Evolutionary conservation across 2,329 filamentous ascomycete genomes (phyloP).

Genomic region (Fusarium miscanthi): DNA sequence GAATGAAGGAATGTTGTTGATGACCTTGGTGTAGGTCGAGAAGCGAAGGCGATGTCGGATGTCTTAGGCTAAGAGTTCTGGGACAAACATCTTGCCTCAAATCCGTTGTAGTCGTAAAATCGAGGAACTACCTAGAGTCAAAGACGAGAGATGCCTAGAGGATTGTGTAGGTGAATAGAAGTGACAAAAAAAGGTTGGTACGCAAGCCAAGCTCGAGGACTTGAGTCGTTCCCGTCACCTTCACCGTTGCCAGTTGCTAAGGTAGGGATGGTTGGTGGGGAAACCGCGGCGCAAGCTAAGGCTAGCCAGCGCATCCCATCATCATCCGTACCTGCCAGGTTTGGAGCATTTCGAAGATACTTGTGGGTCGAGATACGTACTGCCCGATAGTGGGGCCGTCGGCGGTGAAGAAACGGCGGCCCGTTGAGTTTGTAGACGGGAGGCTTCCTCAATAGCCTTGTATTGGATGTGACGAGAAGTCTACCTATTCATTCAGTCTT

Average conservation of each 20-base stretch:
- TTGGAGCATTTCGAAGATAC: conserved; percentile 5
- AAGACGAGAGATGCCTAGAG: neutral
- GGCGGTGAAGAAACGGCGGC: conserved; percentile 14
- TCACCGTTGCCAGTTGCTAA: conserved; percentile 24
- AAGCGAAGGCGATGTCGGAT: conserved; percentile 24
- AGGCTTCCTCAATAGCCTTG: conserved; percentile 10
- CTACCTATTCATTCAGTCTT: neutral
- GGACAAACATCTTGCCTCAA: conserved; percentile 19
- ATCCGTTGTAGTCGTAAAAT: conserved; percentile 2
- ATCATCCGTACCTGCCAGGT: conserved; percentile 27
- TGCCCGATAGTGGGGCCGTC: conserved; percentile 1
- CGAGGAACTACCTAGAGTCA: neutral
- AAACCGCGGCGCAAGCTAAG: conserved; percentile 26
- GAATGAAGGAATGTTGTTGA: conserved; percentile 33
- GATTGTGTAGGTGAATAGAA: conserved; percentile 18
- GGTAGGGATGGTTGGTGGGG: conserved; percentile 37
- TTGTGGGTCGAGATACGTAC: conserved; percentile 15
- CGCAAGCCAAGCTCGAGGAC: conserved; percentile 23
- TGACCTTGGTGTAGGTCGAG: conserved; percentile 9
- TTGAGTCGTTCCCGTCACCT: conserved; percentile 12
- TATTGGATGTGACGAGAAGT: neutral
- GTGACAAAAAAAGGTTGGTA: conserved; percentile 9
- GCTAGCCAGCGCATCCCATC: conserved; percentile 27
- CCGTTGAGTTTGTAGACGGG: neutral
- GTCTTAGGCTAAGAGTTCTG: conserved; percentile 30